These are phyloP conservation scores for Symbiodinium pilosum DNA, from an alignment of 73 alveolate genomes.

Conservation along the genomic window DNA sequence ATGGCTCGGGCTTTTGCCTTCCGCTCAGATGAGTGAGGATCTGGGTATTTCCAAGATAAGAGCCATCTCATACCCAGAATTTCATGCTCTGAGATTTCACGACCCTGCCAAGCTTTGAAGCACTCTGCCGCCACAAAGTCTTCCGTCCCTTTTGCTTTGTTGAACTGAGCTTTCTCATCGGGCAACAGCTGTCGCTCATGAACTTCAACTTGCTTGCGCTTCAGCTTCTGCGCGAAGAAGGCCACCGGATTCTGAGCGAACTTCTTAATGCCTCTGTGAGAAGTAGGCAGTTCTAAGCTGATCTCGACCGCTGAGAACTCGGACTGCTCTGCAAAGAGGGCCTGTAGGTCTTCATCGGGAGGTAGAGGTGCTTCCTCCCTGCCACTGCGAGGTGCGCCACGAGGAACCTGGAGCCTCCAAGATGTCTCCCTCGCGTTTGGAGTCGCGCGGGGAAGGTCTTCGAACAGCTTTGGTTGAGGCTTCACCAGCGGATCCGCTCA, in stretches of 20 bases:
- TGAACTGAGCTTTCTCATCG: no score
- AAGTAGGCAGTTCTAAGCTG: background rate
- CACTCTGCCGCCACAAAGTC: background rate
- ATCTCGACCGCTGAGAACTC: background rate
- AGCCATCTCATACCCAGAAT: slow-evolving; percentile 43
- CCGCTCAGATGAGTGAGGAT: no score
- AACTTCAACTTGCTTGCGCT: background rate
- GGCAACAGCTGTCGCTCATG: background rate
- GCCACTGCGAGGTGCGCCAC: no score
- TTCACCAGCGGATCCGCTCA: no score
- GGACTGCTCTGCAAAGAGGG: background rate
- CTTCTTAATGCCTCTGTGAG: background rate
- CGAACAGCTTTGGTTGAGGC: no score
- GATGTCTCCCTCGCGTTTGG: no score
- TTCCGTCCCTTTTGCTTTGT: background rate
- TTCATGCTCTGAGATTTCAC: background rate
- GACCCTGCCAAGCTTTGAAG: background rate
- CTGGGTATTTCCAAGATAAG: background rate
- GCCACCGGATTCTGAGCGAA: background rate
- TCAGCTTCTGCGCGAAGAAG: background rate
- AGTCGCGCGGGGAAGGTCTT: no score
- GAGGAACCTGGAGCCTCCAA: no score
- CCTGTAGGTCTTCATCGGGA: background rate
- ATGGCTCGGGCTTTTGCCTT: no score
- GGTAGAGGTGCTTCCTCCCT: no score